These are phyloP conservation scores for Takashimella tepidaria DNA, from an alignment of 1,284 basidiomycete species.

Conservation along the genomic window DNA sequence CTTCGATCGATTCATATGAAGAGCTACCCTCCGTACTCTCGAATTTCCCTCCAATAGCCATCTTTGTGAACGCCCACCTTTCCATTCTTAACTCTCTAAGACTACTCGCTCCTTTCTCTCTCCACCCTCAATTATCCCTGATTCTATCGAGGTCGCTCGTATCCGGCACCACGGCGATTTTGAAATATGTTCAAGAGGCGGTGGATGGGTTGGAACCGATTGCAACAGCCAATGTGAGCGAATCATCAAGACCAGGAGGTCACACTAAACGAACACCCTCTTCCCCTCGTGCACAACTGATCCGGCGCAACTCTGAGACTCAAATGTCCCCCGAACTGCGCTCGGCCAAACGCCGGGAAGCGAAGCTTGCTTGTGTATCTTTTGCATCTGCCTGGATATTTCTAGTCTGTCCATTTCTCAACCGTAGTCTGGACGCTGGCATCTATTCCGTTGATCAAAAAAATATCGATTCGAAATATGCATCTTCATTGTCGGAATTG, in stretches of 20 bases:
- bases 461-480: background rate
- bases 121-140: slow-evolving; percentile 52
- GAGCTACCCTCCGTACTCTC: slow-evolving; percentile 55
- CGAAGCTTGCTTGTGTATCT: slow-evolving; percentile 53
- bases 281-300: slow-evolving; percentile 26
- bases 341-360: slow-evolving; percentile 39
- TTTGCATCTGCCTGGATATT: slow-evolving; percentile 53
- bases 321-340: slow-evolving; percentile 31
- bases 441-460: slow-evolving; percentile 55
- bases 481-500: slow-evolving; percentile 12
- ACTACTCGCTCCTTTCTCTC: slow-evolving; percentile 64
- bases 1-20: slow-evolving; percentile 7
- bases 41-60: slow-evolving; percentile 71
- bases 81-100: slow-evolving; percentile 74
- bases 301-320: slow-evolving; percentile 33
- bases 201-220: slow-evolving; percentile 11
- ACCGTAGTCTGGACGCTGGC: slow-evolving; percentile 63
- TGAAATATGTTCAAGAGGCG: slow-evolving; percentile 50
- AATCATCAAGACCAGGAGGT: background rate
- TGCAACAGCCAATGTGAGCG: background rate
- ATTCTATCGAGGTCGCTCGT: slow-evolving; percentile 55
- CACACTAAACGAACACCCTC: slow-evolving; percentile 12
- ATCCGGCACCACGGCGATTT: slow-evolving; percentile 41
- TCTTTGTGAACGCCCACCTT: slow-evolving; percentile 68
- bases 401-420: slow-evolving; percentile 63